Percentiles rank a stretch among this genome's conserved stretches.
These are phyloP conservation scores for Fraxinus velutina DNA, from an alignment of 305 asterid species.

Conservation along the genomic window DNA sequence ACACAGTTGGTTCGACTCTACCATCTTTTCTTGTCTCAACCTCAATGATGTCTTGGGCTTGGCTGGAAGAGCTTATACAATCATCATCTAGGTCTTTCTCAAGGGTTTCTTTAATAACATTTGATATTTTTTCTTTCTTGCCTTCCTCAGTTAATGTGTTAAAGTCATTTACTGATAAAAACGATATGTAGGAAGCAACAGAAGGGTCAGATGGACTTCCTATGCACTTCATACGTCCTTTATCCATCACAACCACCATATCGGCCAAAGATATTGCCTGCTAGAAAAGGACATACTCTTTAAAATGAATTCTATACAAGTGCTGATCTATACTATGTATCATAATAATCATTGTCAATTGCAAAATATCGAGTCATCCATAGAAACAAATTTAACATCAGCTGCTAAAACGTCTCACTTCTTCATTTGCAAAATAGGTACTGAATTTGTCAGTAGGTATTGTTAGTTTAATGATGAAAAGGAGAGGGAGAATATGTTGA, in stretches of 20 bases:
- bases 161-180: constrained; percentile 49
- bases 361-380: not conserved
- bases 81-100: constrained; percentile 43
- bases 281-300: constrained; percentile 7
- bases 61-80: constrained; percentile 34
- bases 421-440: not conserved
- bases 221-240: constrained; percentile 68
- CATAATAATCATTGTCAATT: not conserved
- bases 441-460: not conserved
- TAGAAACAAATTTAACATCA: not conserved
- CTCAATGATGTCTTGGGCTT: constrained; percentile 47
- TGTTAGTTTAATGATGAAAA: not conserved
- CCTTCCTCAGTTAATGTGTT: constrained; percentile 37
- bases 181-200: constrained; percentile 47
- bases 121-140: constrained; percentile 26
- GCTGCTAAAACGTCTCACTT: not conserved
- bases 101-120: constrained; percentile 28
- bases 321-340: not conserved
- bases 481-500: not conserved
- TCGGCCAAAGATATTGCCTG: constrained; percentile 85
- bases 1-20: constrained; percentile 70
- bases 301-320: not conserved
- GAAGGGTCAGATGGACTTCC: constrained; percentile 66
- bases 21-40: constrained; percentile 82
- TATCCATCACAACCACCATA: constrained; percentile 75